Evolutionary conservation across 1,284 basidiomycete species (phyloP).

Genomic region (Ustilago nuda): DNA sequence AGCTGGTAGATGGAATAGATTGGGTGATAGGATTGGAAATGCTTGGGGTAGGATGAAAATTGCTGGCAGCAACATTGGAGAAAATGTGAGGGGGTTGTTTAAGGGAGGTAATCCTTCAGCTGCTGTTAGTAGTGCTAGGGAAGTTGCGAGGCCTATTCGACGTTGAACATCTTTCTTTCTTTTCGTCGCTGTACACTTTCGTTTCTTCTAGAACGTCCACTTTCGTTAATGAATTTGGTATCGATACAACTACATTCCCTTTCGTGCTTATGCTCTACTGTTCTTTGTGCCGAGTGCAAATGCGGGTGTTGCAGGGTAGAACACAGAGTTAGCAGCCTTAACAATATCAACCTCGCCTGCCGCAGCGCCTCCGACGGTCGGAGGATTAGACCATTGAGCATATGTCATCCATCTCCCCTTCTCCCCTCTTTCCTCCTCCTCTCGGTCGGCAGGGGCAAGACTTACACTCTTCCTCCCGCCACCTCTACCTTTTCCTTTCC

Average conservation of each 20-base stretch:
- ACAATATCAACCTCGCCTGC: slow-evolving; percentile 11
- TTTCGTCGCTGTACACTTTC: neutral
- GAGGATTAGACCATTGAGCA: slow-evolving; percentile 24
- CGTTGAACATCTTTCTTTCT: neutral
- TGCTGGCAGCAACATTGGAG: neutral
- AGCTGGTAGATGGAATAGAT: no score
- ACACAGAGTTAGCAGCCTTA: slow-evolving; percentile 19
- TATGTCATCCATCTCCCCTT: slow-evolving; percentile 33
- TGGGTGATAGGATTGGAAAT: no score
- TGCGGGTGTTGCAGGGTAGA: slow-evolving; percentile 11
- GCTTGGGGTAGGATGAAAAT: neutral
- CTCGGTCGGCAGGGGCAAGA: neutral
- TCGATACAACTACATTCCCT: neutral
- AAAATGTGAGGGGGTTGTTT: neutral
- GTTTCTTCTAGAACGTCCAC: neutral
- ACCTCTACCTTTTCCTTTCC: slow-evolving; percentile 2
- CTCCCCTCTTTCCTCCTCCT: neutral
- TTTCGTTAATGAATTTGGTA: neutral
- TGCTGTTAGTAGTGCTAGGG: neutral
- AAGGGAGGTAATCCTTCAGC: neutral
- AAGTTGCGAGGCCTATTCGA: neutral
- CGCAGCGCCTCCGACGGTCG: neutral
- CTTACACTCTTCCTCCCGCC: slow-evolving; percentile 1
- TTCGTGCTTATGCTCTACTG: neutral
- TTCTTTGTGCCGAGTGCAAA: neutral